Evolutionary conservation across 345 rosid species (phyloP), one percentile per base, ranked within the genome.

Genomic region (Boechera divaricarpa): DNA sequence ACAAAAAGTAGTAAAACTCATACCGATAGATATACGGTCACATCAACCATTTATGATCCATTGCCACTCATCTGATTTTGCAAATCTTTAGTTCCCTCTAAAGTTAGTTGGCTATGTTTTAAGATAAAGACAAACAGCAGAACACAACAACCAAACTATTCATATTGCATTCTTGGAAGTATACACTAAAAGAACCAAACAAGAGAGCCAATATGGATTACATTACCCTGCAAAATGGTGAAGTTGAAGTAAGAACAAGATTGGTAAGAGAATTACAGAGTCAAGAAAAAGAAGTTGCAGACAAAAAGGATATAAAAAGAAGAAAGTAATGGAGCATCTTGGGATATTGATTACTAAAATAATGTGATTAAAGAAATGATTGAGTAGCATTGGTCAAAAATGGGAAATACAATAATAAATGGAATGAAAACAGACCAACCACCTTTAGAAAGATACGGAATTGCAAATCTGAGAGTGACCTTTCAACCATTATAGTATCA

Each of bases 381-480:
- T 69, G 60, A 70, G 55, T 44, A 70, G 39, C 28, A 60, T 26
- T 44, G 36, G 60, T 61, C 61, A 64, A 63, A 78, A 58, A 74
- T 28, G 64, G 81, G 62, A 52, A 80, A 66, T 32, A 21, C 6
- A 69, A 68, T 49, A 73, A 67, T 52, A 71, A 77, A 71, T 77
- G 55, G 74, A 60, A 69, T 63, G 75, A 44, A 77, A 79, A 68
- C 69, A 65, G 84, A 82, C 86, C 90, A 82, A 81, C 87, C 80
- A 83, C 86, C 87, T 76, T 52, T 48, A 69, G 92, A 90, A 84
- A 90, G 82, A 82, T 75, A 88, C 85, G 70, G 68, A 63, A 78
- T 88, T 81, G 81, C 93, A 75, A 70, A 81, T 72, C 69, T 8
- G 90, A 87, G 83, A 81, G 84, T 55, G 92, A 91, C 89, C 47